A percentile compares a stretch with the other conserved stretches of the same genome.
Evolutionary conservation across 345 rosid genomes (phyloP).

Genomic region (Ceriops decandra): DNA sequence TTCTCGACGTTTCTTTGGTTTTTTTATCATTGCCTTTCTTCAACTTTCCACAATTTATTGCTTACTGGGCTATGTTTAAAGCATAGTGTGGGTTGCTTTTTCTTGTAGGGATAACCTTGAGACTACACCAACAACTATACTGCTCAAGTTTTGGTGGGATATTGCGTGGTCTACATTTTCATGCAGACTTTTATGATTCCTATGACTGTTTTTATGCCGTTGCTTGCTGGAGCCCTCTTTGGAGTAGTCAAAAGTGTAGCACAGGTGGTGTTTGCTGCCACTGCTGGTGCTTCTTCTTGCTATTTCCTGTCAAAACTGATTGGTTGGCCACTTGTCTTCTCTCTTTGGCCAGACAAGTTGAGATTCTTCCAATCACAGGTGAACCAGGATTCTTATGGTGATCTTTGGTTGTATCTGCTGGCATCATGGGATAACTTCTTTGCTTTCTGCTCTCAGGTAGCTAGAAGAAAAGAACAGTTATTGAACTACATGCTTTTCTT

Average conservation of each 20-base stretch:
- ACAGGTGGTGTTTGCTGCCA: slow-evolving; percentile 75
- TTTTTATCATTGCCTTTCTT: not conserved
- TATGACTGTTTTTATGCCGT: slow-evolving; percentile 86
- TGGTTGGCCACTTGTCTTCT: slow-evolving; percentile 73
- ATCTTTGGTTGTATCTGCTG: not conserved
- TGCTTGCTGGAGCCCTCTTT: slow-evolving; percentile 93
- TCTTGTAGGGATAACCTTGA: slow-evolving; percentile 77
- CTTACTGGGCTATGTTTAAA: slow-evolving; percentile 6
- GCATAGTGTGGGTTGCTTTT: slow-evolving; percentile 4
- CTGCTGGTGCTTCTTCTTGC: slow-evolving; percentile 97
- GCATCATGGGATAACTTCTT: slow-evolving; percentile 7
- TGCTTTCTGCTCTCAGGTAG: slow-evolving; percentile 50
- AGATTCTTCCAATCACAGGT: slow-evolving; percentile 91
- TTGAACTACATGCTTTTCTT: slow-evolving; percentile 88
- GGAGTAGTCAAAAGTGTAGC: slow-evolving; percentile 86
- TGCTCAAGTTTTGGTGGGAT: slow-evolving; percentile 73
- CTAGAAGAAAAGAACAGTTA: slow-evolving; percentile 60
- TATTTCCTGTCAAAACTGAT: slow-evolving; percentile 78
- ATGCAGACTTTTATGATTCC: slow-evolving; percentile 99
- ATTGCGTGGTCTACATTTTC: slow-evolving; percentile 70
- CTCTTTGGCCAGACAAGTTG: slow-evolving; percentile 90
- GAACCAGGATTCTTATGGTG: not conserved
- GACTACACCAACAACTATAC: slow-evolving; percentile 87
- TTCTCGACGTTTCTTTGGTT: not conserved
- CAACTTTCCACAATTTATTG: not conserved